Base-by-base conservation (phyloP, 257 asterid species). In the Ligustrum vulgare region DNA sequence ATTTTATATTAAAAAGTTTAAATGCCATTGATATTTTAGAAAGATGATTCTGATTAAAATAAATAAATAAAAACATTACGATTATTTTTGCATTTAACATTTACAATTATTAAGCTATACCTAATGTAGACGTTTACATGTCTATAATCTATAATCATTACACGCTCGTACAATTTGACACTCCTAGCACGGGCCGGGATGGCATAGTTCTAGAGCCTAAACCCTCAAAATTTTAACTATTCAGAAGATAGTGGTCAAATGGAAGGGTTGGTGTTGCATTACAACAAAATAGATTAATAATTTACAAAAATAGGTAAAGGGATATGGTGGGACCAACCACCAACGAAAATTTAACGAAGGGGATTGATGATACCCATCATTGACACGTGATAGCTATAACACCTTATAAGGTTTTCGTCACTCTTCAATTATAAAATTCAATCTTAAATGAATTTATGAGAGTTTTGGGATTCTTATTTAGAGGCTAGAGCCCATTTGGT, bases 311-410 rank as follows among this genome's bases (percentile, higher is more conserved):
- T 47, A 49, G 23, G 9, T 22, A 37, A 23, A 56, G 74, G 70
- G 69, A 68, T 15, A 65, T n/a, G 16, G 79, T 71, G 77, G 81
- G 84, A 32, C 13, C 78, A 79, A 5, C 85, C 78, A 78, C 78
- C 1, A 81, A 76, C 71, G 69, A 35, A 78, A 67, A 69, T 72
- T 81, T 82, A 66, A 81, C 69, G 72, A 75, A 72, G 75, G 67
- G 75, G 76, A 76, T 79, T 78, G 72, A 80, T 73, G 65, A 87
- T 70, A 37, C 74, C 77, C 89, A 81, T 78, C 91, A 85, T 78
- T 23, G 77, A 83, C 90, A 73, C 87, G 90, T 85, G 91, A 85
- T 49, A 76, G 63, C 83, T 64, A 78, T 80, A 75, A 79, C 47
- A 8, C 35, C 77, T 25, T 25, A 65, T 23, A 25, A 22, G 16